These are phyloP conservation scores for Rhodotorula sp. DNA, from an alignment of 1,284 basidiomycete species.

Conservation along the genomic window DNA sequence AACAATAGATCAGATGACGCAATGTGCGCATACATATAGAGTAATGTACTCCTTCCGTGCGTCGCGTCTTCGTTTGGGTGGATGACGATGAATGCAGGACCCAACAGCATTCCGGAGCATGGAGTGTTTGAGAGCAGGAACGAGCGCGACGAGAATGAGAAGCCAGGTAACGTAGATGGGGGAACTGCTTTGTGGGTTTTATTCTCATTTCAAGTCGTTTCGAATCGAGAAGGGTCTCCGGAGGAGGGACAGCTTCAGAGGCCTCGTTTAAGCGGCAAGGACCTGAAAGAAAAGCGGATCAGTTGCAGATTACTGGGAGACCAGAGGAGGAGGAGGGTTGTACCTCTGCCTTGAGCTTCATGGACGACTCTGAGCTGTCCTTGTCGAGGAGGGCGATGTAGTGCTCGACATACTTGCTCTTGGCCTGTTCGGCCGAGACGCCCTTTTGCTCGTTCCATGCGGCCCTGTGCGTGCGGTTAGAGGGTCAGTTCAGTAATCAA, in stretches of 20 bases:
- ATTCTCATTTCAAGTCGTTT: too few species aligned
- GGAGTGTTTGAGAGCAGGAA: not conserved
- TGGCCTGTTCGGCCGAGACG: conserved; percentile 67
- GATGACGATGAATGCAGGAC: too few species aligned
- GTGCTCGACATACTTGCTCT: conserved; percentile 68
- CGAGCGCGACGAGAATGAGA: not conserved
- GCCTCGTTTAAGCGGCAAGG: conserved; percentile 4
- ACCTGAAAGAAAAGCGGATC: not conserved
- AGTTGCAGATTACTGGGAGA: not conserved
- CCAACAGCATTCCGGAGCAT: too few species aligned
- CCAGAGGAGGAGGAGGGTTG: conserved; percentile 1
- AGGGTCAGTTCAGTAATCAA: not conserved
- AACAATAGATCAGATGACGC: too few species aligned
- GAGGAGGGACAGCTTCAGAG: too few species aligned
- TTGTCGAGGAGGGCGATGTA: conserved; percentile 51
- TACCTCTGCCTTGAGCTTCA: conserved; percentile 39
- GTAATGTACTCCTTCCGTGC: too few species aligned
- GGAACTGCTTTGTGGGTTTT: too few species aligned
- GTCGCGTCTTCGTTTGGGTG: too few species aligned
- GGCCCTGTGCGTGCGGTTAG: conserved; percentile 57
- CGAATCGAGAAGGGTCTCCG: too few species aligned
- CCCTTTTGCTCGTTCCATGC: conserved; percentile 78
- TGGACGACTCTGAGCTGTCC: conserved; percentile 32
- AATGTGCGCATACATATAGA: too few species aligned
- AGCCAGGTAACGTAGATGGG: too few species aligned